These are phyloP conservation scores for Eimeria tenella DNA, from an alignment of 169 alveolate species.

Conservation along the genomic window DNA sequence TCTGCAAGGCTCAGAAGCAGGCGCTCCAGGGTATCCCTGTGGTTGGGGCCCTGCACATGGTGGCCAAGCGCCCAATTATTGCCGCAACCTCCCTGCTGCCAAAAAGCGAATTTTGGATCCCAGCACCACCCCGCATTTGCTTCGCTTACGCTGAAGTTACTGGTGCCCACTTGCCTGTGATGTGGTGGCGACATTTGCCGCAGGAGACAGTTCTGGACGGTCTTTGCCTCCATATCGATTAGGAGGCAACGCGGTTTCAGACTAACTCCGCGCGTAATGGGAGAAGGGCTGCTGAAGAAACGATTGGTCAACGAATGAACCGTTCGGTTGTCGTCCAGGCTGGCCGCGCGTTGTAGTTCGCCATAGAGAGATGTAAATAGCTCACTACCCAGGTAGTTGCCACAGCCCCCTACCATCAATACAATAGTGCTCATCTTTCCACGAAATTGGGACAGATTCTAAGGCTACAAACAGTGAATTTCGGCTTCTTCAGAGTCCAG, in stretches of 20 bases:
- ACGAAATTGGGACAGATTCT: too few relatives aligned
- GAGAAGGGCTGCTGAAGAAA: conserved; percentile 1
- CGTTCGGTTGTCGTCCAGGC: conserved; percentile 9
- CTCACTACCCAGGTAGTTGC: conserved; percentile 68
- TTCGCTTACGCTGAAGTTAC: background rate
- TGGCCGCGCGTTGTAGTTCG: conserved; percentile 24
- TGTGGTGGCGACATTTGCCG: conserved; percentile 8
- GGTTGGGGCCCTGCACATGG: conserved; percentile 51
- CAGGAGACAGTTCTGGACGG: conserved; percentile 61
- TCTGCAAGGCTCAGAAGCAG: conserved; percentile 52
- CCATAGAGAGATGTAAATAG: conserved; percentile 22
- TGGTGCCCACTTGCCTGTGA: background rate
- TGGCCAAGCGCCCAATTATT: conserved; percentile 72
- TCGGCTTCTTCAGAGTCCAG: too few relatives aligned
- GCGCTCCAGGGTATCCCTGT: conserved; percentile 48
- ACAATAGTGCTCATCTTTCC: conserved; percentile 48
- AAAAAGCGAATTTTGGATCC: conserved; percentile 54
- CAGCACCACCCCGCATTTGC: conserved; percentile 41
- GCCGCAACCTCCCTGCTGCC: conserved; percentile 76
- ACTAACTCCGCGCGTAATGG: background rate
- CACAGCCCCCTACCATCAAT: conserved; percentile 73
- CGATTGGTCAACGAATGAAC: conserved; percentile 9
- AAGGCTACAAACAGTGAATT: too few relatives aligned
- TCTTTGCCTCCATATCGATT: conserved; percentile 68
- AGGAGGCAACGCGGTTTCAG: conserved; percentile 57